These are phyloP conservation scores for Rubroshorea leprosula DNA, from an alignment of 345 rosid genomes.

Conservation along the genomic window DNA sequence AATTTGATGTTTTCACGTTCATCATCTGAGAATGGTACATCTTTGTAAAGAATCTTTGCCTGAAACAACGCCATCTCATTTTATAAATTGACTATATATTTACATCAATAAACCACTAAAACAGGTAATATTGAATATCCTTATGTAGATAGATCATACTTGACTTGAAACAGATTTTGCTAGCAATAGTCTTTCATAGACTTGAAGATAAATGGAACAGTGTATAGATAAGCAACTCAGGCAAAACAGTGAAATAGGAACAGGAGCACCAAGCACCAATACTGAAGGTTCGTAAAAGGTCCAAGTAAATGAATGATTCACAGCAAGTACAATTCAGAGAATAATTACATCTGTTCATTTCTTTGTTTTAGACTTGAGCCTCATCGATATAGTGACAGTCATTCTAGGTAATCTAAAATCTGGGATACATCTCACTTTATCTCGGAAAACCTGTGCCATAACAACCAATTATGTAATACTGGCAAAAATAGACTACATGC, in stretches of 20 bases:
- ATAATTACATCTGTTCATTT: neutral
- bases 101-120: neutral
- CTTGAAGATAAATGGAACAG: no score
- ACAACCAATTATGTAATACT: neutral
- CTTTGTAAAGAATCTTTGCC: slow-evolving; percentile 96
- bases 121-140: neutral
- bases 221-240: no score
- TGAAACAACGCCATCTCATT: slow-evolving; percentile 29
- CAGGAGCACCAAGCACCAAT: no score
- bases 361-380: neutral
- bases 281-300: neutral
- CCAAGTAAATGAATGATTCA: slow-evolving; percentile 2
- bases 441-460: neutral
- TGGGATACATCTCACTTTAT: neutral
- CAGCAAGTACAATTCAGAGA: neutral
- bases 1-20: slow-evolving; percentile 79
- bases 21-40: slow-evolving; percentile 70
- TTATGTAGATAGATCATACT: no score
- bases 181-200: no score
- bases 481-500: no score
- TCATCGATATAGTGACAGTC: neutral
- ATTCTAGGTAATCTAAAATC: neutral
- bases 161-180: no score
- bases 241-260: no score
- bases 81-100: neutral